Evolutionary conservation across 305 asterid species (phyloP).

Genomic region (Fraxinus sp.): DNA sequence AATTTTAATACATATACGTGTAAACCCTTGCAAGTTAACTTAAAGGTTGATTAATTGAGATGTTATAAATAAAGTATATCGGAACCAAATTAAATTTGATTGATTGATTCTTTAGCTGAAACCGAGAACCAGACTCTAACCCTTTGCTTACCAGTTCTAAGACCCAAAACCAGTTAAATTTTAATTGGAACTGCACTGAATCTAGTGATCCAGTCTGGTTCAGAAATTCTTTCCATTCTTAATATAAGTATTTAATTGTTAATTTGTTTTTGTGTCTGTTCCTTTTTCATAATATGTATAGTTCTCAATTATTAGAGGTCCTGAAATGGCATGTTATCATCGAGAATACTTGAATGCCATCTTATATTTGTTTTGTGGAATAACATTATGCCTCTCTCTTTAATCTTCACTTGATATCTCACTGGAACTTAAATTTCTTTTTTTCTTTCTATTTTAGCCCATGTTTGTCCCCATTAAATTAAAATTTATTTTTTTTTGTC

Average conservation of each 20-base stretch:
- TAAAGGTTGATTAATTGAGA: not conserved
- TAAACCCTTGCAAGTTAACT: not conserved
- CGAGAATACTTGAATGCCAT: not conserved
- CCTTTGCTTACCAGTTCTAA: not conserved
- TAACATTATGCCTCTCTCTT: not conserved
- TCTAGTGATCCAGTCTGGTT: not conserved
- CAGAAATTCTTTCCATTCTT: not conserved
- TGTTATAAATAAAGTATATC: not conserved
- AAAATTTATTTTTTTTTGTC: too few relatives aligned
- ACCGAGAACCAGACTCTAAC: not conserved
- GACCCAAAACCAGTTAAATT: not conserved
- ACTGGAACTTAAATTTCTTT: not conserved
- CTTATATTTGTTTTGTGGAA: not conserved
- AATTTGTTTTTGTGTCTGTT: not conserved
- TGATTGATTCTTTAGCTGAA: not conserved
- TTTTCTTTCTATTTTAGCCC: not conserved
- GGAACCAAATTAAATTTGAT: not conserved
- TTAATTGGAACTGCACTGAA: not conserved
- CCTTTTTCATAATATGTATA: not conserved
- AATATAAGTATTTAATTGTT: not conserved
- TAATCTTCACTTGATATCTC: not conserved
- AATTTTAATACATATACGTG: not conserved
- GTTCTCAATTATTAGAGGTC: not conserved
- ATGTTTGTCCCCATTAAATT: too few relatives aligned
- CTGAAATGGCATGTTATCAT: not conserved